Evolutionary conservation across 31 red algal species (phyloP), one percentile per base, ranked within the genome.

Genomic region (Odonthalia washingtoniensis): DNA sequence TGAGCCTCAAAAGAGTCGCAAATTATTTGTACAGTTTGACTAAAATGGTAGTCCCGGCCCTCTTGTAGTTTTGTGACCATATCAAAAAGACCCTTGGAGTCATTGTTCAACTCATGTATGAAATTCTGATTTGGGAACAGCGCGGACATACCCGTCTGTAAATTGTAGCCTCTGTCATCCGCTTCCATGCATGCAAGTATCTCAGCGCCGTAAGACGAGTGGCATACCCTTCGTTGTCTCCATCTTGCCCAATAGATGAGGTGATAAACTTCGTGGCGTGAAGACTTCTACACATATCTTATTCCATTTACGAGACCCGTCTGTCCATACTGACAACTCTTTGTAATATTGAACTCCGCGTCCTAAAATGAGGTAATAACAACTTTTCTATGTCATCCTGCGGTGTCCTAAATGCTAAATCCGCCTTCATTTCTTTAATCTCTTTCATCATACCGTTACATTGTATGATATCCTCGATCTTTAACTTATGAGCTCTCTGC

Each of bases 301-400:
- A 57, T 9, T 21, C 49, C 49, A 62, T 9, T 61, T 1, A 80
- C 35, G 57, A 80, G 57, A 35, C 49, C 76, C 5, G 76, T 80
- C 34, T 80, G 76, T 62, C 76, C 76, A 35, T 80, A 80, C 1
- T 52, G 9, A 12, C 61, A 46, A 6, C 4, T 33, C 4, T 43
- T 1, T 3, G 76, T 24, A 3, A 80, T 27, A 36, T 80, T 80
- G 38, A 80, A 80, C 1, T 42, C n/a, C 34, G 76, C 76, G 21
- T 80, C 76, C 2, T 42, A 80, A 63, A 61, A 80, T 35, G 76
- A 61, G 14, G 61, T 12, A 34, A 80, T 35, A 33, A 39, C 46
- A 35, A 34, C 34, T 27, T 3, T 1, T 5, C 26, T 1, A 80
- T 63, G 26, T 2, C 2, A 35, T 14, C 42, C 9, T 3, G 42